These are phyloP conservation scores for Meyerozyma athensensis DNA, from an alignment of 1,139 yeast species.

Conservation along the genomic window DNA sequence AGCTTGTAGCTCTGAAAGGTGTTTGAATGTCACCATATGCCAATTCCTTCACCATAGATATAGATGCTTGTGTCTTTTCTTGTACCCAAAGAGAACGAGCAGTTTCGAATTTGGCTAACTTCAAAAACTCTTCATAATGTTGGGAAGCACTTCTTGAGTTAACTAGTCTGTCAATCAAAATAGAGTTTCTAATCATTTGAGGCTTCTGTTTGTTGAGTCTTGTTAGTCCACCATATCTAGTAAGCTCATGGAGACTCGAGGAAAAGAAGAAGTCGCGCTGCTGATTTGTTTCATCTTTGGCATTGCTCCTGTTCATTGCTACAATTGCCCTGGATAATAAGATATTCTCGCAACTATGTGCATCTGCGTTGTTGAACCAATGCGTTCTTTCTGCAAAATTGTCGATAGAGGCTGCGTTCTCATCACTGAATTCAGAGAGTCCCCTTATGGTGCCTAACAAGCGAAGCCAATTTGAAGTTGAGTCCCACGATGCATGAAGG, in stretches of 20 bases:
- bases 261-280: slow-evolving; percentile 16
- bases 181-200: slow-evolving; percentile 46
- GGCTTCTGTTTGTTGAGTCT: slow-evolving; percentile 36
- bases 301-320: slow-evolving; percentile 22
- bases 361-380: slow-evolving; percentile 39
- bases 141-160: slow-evolving; percentile 6
- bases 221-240: slow-evolving; percentile 36
- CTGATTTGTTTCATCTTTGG: slow-evolving; percentile 3
- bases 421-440: slow-evolving; percentile 17
- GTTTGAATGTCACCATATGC: slow-evolving; percentile 15
- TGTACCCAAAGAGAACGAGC: slow-evolving; percentile 60
- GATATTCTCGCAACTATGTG: slow-evolving; percentile 35
- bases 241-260: slow-evolving; percentile 35
- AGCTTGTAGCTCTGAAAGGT: slow-evolving; percentile 18
- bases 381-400: slow-evolving; percentile 13
- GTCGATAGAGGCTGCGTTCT: slow-evolving; percentile 4
- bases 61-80: slow-evolving; percentile 50
- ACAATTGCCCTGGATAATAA: slow-evolving; percentile 35
- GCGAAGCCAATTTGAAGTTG: slow-evolving; percentile 26
- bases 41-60: slow-evolving; percentile 40
- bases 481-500: slow-evolving; percentile 11
- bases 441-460: slow-evolving; percentile 31
- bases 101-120: slow-evolving; percentile 40
- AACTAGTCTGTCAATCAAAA: slow-evolving; percentile 32
- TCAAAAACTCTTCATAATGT: slow-evolving; percentile 12